phyloP scores from a whole-genome alignment of 805 yeast genomes.

The Candida loeiensis region DNA sequence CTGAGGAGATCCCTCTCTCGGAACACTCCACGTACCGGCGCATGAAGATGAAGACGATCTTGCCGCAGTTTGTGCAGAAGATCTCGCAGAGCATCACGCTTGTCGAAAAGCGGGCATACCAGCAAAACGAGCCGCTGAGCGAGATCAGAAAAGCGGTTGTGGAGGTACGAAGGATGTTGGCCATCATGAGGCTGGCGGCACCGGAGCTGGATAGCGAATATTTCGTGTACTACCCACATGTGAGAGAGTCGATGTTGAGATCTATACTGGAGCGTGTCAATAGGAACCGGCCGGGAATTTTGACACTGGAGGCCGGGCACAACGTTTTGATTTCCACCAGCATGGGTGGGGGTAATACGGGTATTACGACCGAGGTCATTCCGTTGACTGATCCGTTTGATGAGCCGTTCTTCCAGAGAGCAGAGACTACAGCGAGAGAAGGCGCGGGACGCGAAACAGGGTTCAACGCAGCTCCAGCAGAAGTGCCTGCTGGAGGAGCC shows the following conservation, averaged over 20 bases:
- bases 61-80: conserved; percentile 40
- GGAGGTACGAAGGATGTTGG: conserved; percentile 26
- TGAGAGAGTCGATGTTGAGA: conserved; percentile 21
- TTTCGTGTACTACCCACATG: conserved; percentile 25
- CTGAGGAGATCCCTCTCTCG: conserved; percentile 17
- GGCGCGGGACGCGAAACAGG: background rate
- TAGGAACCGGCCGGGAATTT: conserved; percentile 31
- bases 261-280: conserved; percentile 29
- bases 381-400: conserved; percentile 5
- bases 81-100: conserved; percentile 30
- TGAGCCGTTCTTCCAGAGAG: conserved; percentile 3
- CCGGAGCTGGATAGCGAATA: conserved; percentile 24
- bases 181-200: conserved; percentile 21
- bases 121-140: conserved; percentile 26
- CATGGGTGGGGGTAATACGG: conserved; percentile 11
- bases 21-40: conserved; percentile 18
- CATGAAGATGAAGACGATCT: conserved; percentile 20
- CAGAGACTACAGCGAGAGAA: background rate
- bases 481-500: conserved; percentile 3
- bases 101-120: conserved; percentile 37
- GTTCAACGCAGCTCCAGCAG: conserved; percentile 1
- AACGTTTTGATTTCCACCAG: conserved; percentile 27
- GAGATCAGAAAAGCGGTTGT: conserved; percentile 23
- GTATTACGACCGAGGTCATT: conserved; percentile 13
- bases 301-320: conserved; percentile 37